Base-by-base conservation (phyloP, 2,329 filamentous ascomycete genomes). In the Endocalyx cinctus region DNA sequence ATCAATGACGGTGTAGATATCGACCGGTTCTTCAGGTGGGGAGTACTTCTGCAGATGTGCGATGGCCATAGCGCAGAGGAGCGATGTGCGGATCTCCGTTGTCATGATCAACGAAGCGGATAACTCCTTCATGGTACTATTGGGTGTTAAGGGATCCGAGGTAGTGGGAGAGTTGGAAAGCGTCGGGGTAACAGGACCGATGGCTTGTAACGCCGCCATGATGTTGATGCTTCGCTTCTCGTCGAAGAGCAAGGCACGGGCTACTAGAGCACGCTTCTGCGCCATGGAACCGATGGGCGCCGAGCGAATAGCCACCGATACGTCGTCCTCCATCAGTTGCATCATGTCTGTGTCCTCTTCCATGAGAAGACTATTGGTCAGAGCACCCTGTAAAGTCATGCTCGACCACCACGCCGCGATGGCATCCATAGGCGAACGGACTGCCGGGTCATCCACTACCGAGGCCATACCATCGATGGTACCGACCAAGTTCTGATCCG, bases 391-490 rank as follows among this genome's bases (percentile, higher is more conserved):
- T 23, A 95, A 64, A 10, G 77, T 69, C 35, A 82, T 70, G 43
- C 79, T 87, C 1, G 89, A 94, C 67, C 82, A 92, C 89, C 89
- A 96, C 3, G 89, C 87, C 6, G 89, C 87, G 32, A 96, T 77
- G 10, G 87, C 88, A 58, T 96, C 90, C 45, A 96, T 75, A 1
- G 89, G 87, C 13, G 87, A 92, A 33, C 84, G 79, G 39, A 96
- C 85, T 3, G 87, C 82, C 33, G 79, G 77, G 51, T 96, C 90
- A 38, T 92, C 84, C 4, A 92, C 84, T 1, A 95, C 87, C 5
- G 77, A 72, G 53, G 94, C 84, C 71, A 94, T 84, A 29, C 84
- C 79, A 33, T 82, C 78, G 42, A 86, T 82, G 15, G 71, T 67
- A 4, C 72, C 67, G 27, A 70, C 64, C 0, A 79, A 73, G 18